Conservation (phyloP, 768 basidiomycete species). For the Leccinum ochraceum region DNA sequence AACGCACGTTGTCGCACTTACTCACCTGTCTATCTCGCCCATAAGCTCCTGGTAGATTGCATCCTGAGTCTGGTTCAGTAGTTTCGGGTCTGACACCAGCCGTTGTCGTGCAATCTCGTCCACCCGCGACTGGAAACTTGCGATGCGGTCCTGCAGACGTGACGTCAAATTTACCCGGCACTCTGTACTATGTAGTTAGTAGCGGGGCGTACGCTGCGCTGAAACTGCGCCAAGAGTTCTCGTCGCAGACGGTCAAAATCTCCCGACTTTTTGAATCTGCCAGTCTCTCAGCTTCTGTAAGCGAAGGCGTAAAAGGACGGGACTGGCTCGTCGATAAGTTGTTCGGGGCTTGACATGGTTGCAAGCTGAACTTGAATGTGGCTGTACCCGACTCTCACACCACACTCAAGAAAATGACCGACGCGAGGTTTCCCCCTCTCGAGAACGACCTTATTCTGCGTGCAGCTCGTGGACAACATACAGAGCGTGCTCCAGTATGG, state of each 20-base stretch:
- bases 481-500: conserved; percentile 95
- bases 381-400: conserved; percentile 8
- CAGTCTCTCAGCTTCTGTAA: conserved; percentile 3
- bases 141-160: conserved; percentile 45
- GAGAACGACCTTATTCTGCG: conserved; percentile 87
- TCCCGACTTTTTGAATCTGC: conserved; percentile 77
- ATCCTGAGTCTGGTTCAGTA: conserved; percentile 54
- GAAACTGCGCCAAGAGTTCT: conserved; percentile 63
- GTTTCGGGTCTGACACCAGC: conserved; percentile 52
- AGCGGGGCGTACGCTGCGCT: conserved; percentile 50
- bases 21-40: conserved; percentile 73
- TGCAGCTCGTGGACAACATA: conserved; percentile 87
- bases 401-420: conserved; percentile 32
- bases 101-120: conserved; percentile 62
- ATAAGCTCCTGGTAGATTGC: conserved; percentile 59
- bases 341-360: conserved; percentile 51
- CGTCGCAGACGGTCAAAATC: conserved; percentile 74
- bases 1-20: neutral
- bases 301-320: neutral
- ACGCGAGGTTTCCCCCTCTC: conserved; percentile 60
- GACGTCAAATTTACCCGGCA: neutral
- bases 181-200: neutral
- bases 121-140: conserved; percentile 56
- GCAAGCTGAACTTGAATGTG: conserved; percentile 18
- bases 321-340: conserved; percentile 66